Base-by-base conservation (phyloP, 192 early-diverging fungal species). In the Umbelopsis isabellina region DNA sequence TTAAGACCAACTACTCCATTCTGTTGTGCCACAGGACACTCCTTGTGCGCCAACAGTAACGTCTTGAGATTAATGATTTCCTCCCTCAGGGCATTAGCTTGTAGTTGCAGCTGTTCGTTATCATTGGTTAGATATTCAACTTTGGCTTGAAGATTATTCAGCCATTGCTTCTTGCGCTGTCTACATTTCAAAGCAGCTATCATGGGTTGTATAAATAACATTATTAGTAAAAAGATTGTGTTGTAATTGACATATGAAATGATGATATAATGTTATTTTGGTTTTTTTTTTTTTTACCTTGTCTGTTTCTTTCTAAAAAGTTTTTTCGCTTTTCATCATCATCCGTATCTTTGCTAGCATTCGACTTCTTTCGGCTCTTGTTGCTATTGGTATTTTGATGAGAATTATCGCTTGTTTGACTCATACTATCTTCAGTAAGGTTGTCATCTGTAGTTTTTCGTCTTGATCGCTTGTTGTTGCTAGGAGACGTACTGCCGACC, bases 101-200 rank as follows among this genome's bases (percentile, higher is more conserved):
- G 85, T 21, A 72, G 68, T 67, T 89, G 86, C 69, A 93, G 67
- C 27, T 74, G 76, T 75, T 92, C 89, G 70, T 92, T 92, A 46
- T 93, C 91, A 27, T 76, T 82, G 3, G 90, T 83, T n/a, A 93
- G 72, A 58, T 82, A 87, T 61, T 88, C 85, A 21, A 88, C 87
- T 68, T 87, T 88, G 25, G 82, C 82, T 70, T 97, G 93, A 53
- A 97, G 87, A 66, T 91, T 88, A 67, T 85, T 85, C 18, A 97
- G 81, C 94, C 94, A 95, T 70, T 93, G 86, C 81, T 97, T 97
- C 79, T 97, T 97, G 72, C 94, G 92, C 68, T 94, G 94, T 15
- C 96, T 88, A 72, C 96, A 97, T 82, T 97, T 97, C 25, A 93
- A 82, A 0, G 96, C 96, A 33, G 96, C 96, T 81, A 75, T 23